phyloP scores from a whole-genome alignment of 1,284 basidiomycete species.

The Ustilago nuda region DNA sequence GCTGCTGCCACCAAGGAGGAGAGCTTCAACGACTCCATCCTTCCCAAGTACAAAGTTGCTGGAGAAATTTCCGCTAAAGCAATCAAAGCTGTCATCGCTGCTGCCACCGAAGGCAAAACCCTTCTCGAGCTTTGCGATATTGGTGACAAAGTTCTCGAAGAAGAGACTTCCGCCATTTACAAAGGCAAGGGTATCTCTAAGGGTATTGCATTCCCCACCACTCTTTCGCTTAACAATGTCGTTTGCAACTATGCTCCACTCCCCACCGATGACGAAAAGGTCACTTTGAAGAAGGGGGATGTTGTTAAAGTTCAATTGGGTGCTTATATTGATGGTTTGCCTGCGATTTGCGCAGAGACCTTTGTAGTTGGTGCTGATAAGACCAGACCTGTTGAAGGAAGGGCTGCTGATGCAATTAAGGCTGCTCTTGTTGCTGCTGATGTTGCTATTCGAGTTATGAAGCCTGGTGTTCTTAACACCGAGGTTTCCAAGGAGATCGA shows the following conservation, averaged over 20 bases:
- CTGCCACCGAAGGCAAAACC: conserved; percentile 78
- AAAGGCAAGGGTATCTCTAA: conserved; percentile 83
- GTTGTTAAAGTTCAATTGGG: conserved; percentile 96
- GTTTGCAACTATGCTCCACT: conserved; percentile 75
- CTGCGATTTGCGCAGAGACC: conserved; percentile 87
- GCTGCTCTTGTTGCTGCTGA: conserved; percentile 94
- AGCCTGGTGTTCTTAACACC: conserved; percentile 89
- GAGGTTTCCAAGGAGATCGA: conserved; percentile 87
- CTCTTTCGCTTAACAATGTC: conserved; percentile 85
- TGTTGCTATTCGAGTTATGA: conserved; percentile 74
- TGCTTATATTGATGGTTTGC: conserved; percentile 93
- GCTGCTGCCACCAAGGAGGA: conserved; percentile 45
- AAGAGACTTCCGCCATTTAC: conserved; percentile 85
- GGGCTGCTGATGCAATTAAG: conserved; percentile 88
- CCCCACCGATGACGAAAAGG: conserved; percentile 74
- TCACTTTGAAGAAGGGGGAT: conserved; percentile 82
- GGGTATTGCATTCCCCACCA: conserved; percentile 91
- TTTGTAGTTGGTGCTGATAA: conserved; percentile 76
- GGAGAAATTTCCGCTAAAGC: conserved; percentile 89
- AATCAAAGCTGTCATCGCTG: conserved; percentile 76
- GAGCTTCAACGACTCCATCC: conserved; percentile 62
- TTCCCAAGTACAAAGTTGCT: conserved; percentile 77
- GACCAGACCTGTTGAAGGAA: conserved; percentile 82
- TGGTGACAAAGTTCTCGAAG: conserved; percentile 91
- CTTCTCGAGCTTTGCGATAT: conserved; percentile 89